Evolutionary conservation across 73 alveolate genomes (phyloP), one percentile per base, ranked within the genome.

Genomic region (Paramecium caudatum): DNA sequence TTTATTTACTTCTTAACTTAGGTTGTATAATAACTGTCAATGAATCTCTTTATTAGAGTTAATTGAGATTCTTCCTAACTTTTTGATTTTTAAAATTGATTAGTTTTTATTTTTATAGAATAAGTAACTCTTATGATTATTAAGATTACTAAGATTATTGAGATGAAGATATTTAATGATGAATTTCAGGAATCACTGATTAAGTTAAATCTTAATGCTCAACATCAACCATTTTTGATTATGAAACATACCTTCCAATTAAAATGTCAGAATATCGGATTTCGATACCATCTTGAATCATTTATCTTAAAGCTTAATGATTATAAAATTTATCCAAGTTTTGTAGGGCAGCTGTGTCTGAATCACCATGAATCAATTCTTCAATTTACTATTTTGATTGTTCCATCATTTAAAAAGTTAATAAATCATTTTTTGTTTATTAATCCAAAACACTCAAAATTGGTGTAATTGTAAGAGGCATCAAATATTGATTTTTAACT

Each of bases 341-440:
- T 5, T 4, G 27, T 12, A 65, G 19, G 16, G 50, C 47, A 33
- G 27, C 19, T 12, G 83, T 33, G 8, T 65, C 83, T 3, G 16
- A 13, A 65, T 65, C 83, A 32, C 83, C 83, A 33, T 33, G 49
- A 13, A 65, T 33, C 12, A 65, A 1, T 33, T 36, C 4, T 32
- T 65, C 3, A 13, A 36, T 30, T 10, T 33, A 15, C 15, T 65
- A 46, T n/a, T 65, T 43, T 12, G 80, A 55, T 55, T 55, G 17
- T 65, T 65, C 83, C 80, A 55, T 55, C 43, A 55, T 55, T n/a
- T 32, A 12, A 32, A 65, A 65, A 32, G 83, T 65, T n/a, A 65
- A 36, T 65, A 65, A 12, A 33, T 65, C 49, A 65, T 65, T 65
- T 8, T 65, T 65, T 10, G 83, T 65, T 7, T 43, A 17, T 15